Conservation (phyloP, 2,329 filamentous ascomycete species). For the Colletotrichum chrysophilum region DNA sequence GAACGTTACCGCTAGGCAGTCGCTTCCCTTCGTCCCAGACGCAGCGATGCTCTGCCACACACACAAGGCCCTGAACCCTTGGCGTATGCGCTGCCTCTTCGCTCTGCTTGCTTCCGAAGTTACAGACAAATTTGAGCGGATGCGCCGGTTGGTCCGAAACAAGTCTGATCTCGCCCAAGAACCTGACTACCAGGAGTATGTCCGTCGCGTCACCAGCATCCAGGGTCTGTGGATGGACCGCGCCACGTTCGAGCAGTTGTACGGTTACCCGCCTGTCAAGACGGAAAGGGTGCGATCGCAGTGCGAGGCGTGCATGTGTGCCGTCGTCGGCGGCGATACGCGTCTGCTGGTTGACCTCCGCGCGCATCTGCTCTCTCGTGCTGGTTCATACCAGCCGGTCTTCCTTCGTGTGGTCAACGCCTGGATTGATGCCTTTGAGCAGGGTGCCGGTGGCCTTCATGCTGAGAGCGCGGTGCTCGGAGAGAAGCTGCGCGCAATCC, state of each 20-base stretch:
- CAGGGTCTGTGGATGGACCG: constrained; percentile 44
- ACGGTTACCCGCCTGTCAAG: constrained; percentile 31
- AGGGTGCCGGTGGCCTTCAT: neutral
- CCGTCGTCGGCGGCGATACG: constrained; percentile 49
- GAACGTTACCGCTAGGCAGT: constrained; percentile 32
- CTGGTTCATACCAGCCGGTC: constrained; percentile 33
- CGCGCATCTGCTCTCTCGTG: constrained; percentile 46
- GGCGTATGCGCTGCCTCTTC: constrained; percentile 49
- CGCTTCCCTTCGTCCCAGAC: constrained; percentile 28
- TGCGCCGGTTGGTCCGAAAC: constrained; percentile 28
- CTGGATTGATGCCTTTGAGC: constrained; percentile 44
- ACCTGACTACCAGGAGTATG: constrained; percentile 22
- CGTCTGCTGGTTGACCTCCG: constrained; percentile 50
- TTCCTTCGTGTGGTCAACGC: constrained; percentile 45
- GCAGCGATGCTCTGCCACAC: constrained; percentile 43
- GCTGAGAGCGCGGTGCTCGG: constrained; percentile 1
- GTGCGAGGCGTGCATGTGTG: constrained; percentile 61
- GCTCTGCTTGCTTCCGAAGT: constrained; percentile 46
- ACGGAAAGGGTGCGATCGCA: constrained; percentile 33
- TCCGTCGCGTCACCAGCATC: constrained; percentile 36
- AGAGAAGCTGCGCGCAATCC: constrained; percentile 3
- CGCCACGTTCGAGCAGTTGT: constrained; percentile 37
- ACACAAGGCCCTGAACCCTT: constrained; percentile 46
- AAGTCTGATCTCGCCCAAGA: neutral
- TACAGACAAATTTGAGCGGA: constrained; percentile 33